These are phyloP conservation scores for Grosmannia huntii DNA, from an alignment of 2,329 filamentous ascomycete genomes.

Conservation along the genomic window DNA sequence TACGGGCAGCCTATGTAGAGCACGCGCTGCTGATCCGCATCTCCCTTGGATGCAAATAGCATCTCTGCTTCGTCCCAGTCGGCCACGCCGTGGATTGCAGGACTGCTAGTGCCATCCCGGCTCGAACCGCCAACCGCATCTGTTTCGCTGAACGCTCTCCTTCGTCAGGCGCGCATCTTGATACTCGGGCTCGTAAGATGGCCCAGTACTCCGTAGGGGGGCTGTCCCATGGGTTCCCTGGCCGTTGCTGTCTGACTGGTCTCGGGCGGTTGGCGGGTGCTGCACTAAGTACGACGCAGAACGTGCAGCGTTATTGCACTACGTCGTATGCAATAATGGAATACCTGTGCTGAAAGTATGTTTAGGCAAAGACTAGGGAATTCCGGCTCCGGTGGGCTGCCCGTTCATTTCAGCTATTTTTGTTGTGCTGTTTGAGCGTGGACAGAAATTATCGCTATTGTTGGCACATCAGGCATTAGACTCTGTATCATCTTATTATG, in stretches of 20 bases:
- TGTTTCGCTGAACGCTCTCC: background rate
- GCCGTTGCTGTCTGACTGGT: background rate
- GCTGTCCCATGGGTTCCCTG: background rate
- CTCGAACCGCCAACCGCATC: background rate
- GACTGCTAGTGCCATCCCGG: background rate
- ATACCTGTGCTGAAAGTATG: background rate
- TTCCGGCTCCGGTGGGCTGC: background rate
- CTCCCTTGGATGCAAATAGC: background rate
- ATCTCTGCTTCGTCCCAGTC: background rate
- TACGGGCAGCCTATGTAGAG: background rate
- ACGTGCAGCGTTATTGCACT: background rate
- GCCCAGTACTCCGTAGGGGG: too few relatives aligned
- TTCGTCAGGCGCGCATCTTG: too few relatives aligned
- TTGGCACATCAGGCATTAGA: too few relatives aligned
- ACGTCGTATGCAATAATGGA: background rate
- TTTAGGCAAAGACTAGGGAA: background rate
- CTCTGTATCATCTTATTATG: too few relatives aligned
- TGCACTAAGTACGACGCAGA: background rate
- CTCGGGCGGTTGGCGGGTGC: background rate
- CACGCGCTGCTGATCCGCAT: constrained; percentile 1
- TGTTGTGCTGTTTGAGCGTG: background rate
- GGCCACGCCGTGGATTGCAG: background rate
- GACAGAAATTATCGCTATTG: too few relatives aligned
- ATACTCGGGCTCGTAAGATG: too few relatives aligned
- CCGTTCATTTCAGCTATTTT: background rate